Evolutionary conservation across 2,329 filamentous ascomycete genomes (phyloP).

Genomic region (Xylaria multiplex): DNA sequence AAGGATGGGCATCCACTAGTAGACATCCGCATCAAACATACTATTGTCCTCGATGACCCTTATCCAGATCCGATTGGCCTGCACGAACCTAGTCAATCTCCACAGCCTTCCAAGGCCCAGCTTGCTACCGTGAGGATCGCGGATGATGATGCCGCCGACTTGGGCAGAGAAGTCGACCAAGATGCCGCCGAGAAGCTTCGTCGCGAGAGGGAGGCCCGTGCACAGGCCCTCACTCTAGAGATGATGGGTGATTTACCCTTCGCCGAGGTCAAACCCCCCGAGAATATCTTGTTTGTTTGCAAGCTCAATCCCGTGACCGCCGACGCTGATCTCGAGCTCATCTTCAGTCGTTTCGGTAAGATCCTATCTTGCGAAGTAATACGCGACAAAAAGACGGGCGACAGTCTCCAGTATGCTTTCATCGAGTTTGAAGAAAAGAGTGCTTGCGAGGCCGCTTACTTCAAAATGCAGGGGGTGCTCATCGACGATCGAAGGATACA

Average conservation of each 20-base stretch:
- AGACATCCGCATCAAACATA: conserved; percentile 94
- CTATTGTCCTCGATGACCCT: conserved; percentile 89
- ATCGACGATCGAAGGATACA: conserved; percentile 98
- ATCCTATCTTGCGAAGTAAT: conserved; percentile 97
- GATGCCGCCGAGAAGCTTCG: conserved; percentile 82
- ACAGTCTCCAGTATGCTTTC: conserved; percentile 96
- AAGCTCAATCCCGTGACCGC: conserved; percentile 97
- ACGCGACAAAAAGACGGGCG: conserved; percentile 89
- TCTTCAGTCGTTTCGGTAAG: conserved; percentile 95
- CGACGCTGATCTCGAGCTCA: conserved; percentile 92
- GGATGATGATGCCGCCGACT: conserved; percentile 76
- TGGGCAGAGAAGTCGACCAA: conserved; percentile 77
- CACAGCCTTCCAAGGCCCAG: conserved; percentile 83
- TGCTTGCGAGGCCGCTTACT: conserved; percentile 93
- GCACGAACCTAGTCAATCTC: conserved; percentile 80
- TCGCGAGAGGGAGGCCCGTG: conserved; percentile 88
- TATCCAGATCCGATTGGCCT: conserved; percentile 84
- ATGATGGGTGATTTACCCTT: conserved; percentile 98
- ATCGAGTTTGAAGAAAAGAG: conserved; percentile 95
- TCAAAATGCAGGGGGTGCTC: conserved; percentile 97
- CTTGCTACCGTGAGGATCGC: conserved; percentile 91
- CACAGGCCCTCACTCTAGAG: conserved; percentile 93
- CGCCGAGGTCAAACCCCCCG: conserved; percentile 95
- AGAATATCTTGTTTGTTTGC: conserved; percentile 98
- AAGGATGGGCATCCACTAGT: conserved; percentile 87